phyloP scores from a whole-genome alignment of 140 eudicot genomes.

The Bidens hawaiensis region DNA sequence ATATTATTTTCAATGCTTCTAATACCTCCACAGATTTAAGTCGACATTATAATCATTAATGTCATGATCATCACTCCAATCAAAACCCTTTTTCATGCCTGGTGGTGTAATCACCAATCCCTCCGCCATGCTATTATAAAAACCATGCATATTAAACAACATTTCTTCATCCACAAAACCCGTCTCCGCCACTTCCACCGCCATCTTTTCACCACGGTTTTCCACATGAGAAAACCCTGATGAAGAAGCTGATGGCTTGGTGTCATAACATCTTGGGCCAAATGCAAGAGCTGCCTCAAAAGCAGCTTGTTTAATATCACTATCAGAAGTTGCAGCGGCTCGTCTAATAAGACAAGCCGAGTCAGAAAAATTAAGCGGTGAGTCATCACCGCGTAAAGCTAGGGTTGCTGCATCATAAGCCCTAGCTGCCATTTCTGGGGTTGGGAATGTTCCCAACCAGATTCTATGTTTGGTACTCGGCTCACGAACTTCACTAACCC shows the following conservation, averaged over 20 bases:
- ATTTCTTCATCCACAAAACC: conserved; percentile 62
- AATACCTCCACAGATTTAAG: conserved; percentile 54
- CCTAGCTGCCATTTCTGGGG: conserved; percentile 65
- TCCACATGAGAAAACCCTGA: not conserved
- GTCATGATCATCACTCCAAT: conserved; percentile 43
- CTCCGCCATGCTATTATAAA: conserved; percentile 75
- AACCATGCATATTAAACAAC: conserved; percentile 60
- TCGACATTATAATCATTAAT: conserved; percentile 26
- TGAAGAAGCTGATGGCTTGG: not conserved
- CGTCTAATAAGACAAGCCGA: conserved; percentile 36
- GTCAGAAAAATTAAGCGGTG: conserved; percentile 49
- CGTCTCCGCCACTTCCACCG: not conserved
- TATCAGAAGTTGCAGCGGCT: conserved; percentile 40
- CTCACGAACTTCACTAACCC: conserved; percentile 59
- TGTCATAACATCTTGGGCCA: not conserved
- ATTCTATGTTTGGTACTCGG: conserved; percentile 47
- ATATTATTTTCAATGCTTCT: too few species aligned
- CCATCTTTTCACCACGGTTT: not conserved
- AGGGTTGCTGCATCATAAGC: conserved; percentile 66
- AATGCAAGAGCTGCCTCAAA: conserved; percentile 40
- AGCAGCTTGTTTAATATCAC: conserved; percentile 55
- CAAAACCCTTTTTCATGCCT: conserved; percentile 53
- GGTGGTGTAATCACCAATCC: conserved; percentile 83
- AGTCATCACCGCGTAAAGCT: conserved; percentile 40
- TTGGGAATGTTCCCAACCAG: conserved; percentile 70